These are phyloP conservation scores for Psilocybe subaeruginosa DNA, from an alignment of 768 basidiomycete species.

Conservation along the genomic window DNA sequence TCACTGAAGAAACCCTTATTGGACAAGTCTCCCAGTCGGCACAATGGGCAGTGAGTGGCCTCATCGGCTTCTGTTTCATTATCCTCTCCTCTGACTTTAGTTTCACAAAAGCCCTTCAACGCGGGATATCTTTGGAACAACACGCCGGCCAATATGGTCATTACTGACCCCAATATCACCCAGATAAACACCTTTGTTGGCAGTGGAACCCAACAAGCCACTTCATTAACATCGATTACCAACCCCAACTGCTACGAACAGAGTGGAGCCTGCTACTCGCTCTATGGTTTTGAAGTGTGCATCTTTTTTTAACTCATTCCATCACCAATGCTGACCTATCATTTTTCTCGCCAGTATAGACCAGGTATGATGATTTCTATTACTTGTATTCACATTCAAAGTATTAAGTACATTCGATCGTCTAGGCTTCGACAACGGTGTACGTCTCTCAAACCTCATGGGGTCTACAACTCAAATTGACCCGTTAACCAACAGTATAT, in stretches of 20 bases:
- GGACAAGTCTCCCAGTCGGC: constrained; percentile 82
- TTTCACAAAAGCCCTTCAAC: constrained; percentile 65
- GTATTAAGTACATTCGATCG: background rate
- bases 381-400: background rate
- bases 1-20: constrained; percentile 43
- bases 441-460: constrained; percentile 31
- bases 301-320: background rate
- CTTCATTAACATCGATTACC: constrained; percentile 71
- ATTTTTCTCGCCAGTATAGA: constrained; percentile 31
- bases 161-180: constrained; percentile 57
- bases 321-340: constrained; percentile 11
- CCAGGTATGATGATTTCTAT: constrained; percentile 31
- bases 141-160: constrained; percentile 57
- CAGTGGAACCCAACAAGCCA: constrained; percentile 75
- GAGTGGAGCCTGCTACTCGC: constrained; percentile 58
- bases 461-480: background rate
- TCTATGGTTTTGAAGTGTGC: constrained; percentile 79
- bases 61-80: background rate
- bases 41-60: constrained; percentile 72
- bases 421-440: constrained; percentile 65
- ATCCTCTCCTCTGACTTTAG: constrained; percentile 1
- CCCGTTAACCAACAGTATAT: constrained; percentile 61
- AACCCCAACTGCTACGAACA: constrained; percentile 72
- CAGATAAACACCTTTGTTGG: constrained; percentile 69
- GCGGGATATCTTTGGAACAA: constrained; percentile 72